A percentile compares a stretch with the other conserved stretches of the same genome.
These are phyloP conservation scores for Tuber indicum DNA, from an alignment of 495 filamentous ascomycete genomes.

Conservation along the genomic window DNA sequence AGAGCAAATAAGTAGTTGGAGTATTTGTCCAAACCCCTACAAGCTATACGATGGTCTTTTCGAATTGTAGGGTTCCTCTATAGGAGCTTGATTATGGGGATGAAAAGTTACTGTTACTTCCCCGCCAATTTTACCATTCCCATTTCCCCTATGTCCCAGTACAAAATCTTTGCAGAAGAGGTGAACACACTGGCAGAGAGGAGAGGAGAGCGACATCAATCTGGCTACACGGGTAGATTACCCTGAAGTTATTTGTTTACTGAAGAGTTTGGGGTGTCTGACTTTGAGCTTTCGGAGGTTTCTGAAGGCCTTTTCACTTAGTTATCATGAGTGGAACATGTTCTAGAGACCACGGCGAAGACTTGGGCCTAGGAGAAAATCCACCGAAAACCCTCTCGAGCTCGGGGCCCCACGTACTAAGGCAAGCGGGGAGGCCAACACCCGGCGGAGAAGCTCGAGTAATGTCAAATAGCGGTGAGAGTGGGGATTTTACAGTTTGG, in stretches of 20 bases:
- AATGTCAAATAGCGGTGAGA: no score
- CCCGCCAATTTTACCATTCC: background rate
- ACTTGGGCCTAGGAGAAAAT: no score
- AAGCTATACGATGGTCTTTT: background rate
- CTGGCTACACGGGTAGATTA: background rate
- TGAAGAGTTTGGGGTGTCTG: background rate
- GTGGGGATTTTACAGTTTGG: no score
- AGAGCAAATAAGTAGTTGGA: background rate
- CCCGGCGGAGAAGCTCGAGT: no score
- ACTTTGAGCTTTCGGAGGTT: background rate
- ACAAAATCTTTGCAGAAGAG: no score
- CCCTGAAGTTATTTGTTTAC: background rate
- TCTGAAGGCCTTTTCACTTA: background rate
- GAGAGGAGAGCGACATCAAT: background rate
- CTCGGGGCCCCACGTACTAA: no score
- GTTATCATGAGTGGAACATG: background rate
- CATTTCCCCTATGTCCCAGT: background rate
- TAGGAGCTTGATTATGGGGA: background rate
- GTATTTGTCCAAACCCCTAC: background rate
- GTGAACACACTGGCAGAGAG: background rate
- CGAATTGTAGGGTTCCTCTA: background rate
- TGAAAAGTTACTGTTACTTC: background rate
- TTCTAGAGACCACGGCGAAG: background rate
- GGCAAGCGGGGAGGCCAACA: no score
- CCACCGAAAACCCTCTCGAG: no score